Conservation (phyloP, 805 yeast species). For the Pichia rugopelliculosa region DNA sequence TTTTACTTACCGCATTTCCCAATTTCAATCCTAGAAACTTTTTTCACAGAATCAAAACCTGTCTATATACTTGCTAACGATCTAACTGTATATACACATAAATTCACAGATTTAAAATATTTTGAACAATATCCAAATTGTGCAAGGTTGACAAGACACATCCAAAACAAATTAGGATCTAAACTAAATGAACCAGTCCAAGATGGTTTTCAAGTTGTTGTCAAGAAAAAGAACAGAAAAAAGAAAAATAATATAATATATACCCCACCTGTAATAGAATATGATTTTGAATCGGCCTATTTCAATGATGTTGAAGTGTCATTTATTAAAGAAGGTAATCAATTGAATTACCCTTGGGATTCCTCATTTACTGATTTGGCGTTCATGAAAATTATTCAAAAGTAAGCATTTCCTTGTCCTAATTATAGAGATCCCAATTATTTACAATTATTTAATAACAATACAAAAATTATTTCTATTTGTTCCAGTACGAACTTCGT, state of each 20-base stretch:
- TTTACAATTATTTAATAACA: slow-evolving; percentile 17
- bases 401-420: too few relatives aligned
- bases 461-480: slow-evolving; percentile 67
- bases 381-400: slow-evolving; percentile 4
- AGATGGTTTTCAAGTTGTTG: slow-evolving; percentile 16
- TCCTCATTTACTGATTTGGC: slow-evolving; percentile 25
- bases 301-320: slow-evolving; percentile 7
- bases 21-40: slow-evolving; percentile 21
- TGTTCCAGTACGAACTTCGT: slow-evolving; percentile 48
- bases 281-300: slow-evolving; percentile 13
- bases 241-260: slow-evolving; percentile 7
- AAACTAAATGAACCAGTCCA: not conserved
- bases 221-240: slow-evolving; percentile 10
- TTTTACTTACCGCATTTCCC: slow-evolving; percentile 32
- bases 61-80: slow-evolving; percentile 26
- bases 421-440: too few relatives aligned
- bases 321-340: slow-evolving; percentile 1
- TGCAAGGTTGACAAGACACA: slow-evolving; percentile 18
- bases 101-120: slow-evolving; percentile 22
- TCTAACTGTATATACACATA: slow-evolving; percentile 22
- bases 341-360: slow-evolving; percentile 15
- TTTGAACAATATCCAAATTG: slow-evolving; percentile 24
- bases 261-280: slow-evolving; percentile 10
- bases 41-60: slow-evolving; percentile 19
- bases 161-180: not conserved